Percentiles rank a stretch among this genome's conserved stretches.
phyloP scores from a whole-genome alignment of 75 land plant species.

The Ceratopteris richardii region DNA sequence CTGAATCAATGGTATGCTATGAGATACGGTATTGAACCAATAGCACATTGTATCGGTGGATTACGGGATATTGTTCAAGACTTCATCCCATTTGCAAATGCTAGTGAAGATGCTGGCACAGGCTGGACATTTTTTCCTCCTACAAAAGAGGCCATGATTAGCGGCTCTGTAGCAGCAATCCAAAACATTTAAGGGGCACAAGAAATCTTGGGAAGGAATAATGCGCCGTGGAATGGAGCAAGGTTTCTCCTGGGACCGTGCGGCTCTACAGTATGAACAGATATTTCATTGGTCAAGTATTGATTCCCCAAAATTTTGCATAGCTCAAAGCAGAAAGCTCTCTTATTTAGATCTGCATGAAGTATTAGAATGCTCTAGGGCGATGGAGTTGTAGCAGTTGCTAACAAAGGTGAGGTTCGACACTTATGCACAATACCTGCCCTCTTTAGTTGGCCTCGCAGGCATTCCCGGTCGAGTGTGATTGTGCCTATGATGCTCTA shows the following conservation, averaged over 20 bases:
- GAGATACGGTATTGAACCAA: slow-evolving; percentile 89
- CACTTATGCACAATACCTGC: too few species aligned
- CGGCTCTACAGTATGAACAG: slow-evolving; percentile 84
- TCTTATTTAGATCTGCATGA: too few species aligned
- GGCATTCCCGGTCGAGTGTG: too few species aligned
- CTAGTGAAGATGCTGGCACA: slow-evolving; percentile 60
- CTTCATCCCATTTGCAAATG: too few species aligned
- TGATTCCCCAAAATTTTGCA: slow-evolving; percentile 78
- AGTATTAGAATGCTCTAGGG: too few species aligned
- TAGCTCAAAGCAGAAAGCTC: neutral
- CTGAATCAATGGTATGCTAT: slow-evolving; percentile 92
- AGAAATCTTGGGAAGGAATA: slow-evolving; percentile 67
- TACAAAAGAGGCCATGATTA: slow-evolving; percentile 62
- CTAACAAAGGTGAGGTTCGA: too few species aligned
- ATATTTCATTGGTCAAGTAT: slow-evolving; percentile 79
- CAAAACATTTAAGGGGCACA: slow-evolving; percentile 53
- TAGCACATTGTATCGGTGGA: slow-evolving; percentile 86
- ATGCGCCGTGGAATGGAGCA: slow-evolving; percentile 81
- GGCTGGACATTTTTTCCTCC: slow-evolving; percentile 92
- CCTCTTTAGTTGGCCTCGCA: too few species aligned
- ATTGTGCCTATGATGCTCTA: too few species aligned
- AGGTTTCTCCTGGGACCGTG: slow-evolving; percentile 80
- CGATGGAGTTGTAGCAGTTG: too few species aligned
- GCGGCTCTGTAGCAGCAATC: slow-evolving; percentile 48
- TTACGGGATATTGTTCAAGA: slow-evolving; percentile 75